Percentiles rank a stretch among this genome's conserved stretches.
phyloP scores from a whole-genome alignment of 164 flowering plant species.

The Protea cynaroides region DNA sequence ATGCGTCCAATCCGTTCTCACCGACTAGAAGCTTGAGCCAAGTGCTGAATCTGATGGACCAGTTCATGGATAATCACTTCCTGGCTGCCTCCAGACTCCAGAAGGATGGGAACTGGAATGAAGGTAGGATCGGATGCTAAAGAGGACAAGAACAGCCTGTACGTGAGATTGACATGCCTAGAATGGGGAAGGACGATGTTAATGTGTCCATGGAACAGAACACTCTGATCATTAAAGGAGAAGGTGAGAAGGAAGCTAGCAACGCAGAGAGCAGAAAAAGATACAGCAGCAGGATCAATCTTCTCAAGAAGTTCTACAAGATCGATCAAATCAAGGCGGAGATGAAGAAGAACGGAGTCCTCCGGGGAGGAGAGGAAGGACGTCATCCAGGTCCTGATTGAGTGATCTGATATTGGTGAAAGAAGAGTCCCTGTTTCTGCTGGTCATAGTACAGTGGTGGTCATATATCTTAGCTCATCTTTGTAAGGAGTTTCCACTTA shows the following conservation, averaged over 20 bases:
- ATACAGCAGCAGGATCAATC: constrained; percentile 34
- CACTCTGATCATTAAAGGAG: constrained; percentile 52
- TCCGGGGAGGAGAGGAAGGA: constrained; percentile 44
- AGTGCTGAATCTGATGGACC: too few species aligned
- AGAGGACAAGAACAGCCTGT: constrained; percentile 50
- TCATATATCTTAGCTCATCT: too few species aligned
- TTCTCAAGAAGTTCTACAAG: constrained; percentile 32
- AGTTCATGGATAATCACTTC: constrained; percentile 38
- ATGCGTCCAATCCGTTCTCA: constrained; percentile 50
- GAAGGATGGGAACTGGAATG: constrained; percentile 32
- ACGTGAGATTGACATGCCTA: constrained; percentile 73
- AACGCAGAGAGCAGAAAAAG: constrained; percentile 31
- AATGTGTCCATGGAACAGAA: constrained; percentile 58
- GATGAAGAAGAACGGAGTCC: constrained; percentile 69
- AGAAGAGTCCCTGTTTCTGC: too few species aligned
- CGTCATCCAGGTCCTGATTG: constrained; percentile 34
- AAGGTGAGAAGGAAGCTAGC: constrained; percentile 25
- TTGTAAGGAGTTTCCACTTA: background rate
- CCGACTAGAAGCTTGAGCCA: too few species aligned
- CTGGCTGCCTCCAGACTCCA: constrained; percentile 16
- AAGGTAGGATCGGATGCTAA: constrained; percentile 21
- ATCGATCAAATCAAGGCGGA: constrained; percentile 40
- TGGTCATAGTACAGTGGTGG: too few species aligned
- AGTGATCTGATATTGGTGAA: too few species aligned
- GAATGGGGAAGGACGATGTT: constrained; percentile 56